Evolutionary conservation across 805 yeast species (phyloP).

Genomic region (Ogataea trehalophila): DNA sequence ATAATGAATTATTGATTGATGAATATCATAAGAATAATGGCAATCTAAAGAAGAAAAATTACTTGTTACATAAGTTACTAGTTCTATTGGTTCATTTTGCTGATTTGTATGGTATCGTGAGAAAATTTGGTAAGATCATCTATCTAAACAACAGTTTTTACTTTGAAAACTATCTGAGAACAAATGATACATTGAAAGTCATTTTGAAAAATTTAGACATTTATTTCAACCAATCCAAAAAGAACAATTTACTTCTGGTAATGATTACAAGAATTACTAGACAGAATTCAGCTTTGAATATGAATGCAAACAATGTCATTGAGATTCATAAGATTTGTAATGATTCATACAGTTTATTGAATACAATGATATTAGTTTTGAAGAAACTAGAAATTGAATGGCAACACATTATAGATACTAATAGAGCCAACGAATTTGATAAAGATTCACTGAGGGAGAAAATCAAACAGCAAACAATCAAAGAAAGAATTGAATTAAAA

Average conservation of each 20-base stretch:
- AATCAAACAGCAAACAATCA: slow-evolving; percentile 18
- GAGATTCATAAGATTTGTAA: slow-evolving; percentile 39
- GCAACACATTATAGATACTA: slow-evolving; percentile 27
- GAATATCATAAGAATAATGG: no score
- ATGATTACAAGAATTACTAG: slow-evolving; percentile 42
- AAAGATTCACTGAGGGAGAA: slow-evolving; percentile 25
- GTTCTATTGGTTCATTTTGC: slow-evolving; percentile 41
- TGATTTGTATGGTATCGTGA: slow-evolving; percentile 42
- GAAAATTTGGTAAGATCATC: slow-evolving; percentile 44
- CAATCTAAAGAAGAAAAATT: no score
- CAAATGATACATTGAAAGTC: slow-evolving; percentile 22
- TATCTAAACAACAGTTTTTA: slow-evolving; percentile 42
- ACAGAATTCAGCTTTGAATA: slow-evolving; percentile 33
- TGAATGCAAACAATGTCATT: slow-evolving; percentile 32
- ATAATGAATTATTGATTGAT: slow-evolving; percentile 14
- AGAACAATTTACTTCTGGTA: slow-evolving; percentile 46
- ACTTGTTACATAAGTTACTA: slow-evolving; percentile 37
- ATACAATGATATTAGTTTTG: slow-evolving; percentile 27
- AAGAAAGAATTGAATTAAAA: slow-evolving; percentile 16
- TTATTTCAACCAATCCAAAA: slow-evolving; percentile 37
- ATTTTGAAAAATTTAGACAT: slow-evolving; percentile 21
- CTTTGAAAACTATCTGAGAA: slow-evolving; percentile 33
- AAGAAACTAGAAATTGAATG: slow-evolving; percentile 37
- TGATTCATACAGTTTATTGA: slow-evolving; percentile 34
- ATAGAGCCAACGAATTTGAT: slow-evolving; percentile 39